Base-by-base conservation (phyloP, 805 yeast species). In the Maudiozyma saulgeensis region DNA sequence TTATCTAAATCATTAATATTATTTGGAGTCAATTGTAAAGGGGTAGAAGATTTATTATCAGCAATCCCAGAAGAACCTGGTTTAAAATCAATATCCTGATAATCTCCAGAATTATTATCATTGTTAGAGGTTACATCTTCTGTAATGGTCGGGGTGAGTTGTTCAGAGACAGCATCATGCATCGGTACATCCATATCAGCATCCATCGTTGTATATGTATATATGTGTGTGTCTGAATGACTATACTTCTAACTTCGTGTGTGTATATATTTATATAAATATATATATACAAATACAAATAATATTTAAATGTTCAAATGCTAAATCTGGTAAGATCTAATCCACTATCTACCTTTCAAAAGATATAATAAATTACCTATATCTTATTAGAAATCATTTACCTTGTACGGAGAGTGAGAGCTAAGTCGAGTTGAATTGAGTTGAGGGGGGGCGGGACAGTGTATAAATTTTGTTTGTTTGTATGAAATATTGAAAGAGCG, bases 101-200 rank as follows among this genome's bases (percentile, higher is more conserved):
- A 54, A 12, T 55, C 59, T 16, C 25, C 42, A n/a, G 48, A 58
- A 13, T 55, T 58, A 42, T 62, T 42, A 42, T 13, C 32, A 28
- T 28, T 28, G 16, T 59, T 52, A 16, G 52, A 64, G 25, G 23
- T 23, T 25, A 59, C 68, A 61, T 62, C 64, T 49, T 61, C 66
- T 46, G 64, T 60, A 51, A 67, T 54, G 51, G 66, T 56, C 56
- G 67, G 66, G 38, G 62, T 59, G 49, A 63, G 70, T 56, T 70
- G 74, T 37, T 54, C 56, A 35, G 51, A 72, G 72, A 56, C 70
- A 51, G 83, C 88, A 61, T 85, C 93, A 66, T 84, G 90, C 93
- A 85, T 85, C 56, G 85, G 89, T 51, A 84, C 84, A 65, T 85
- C 95, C 49, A 84, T 77, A 64, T 85, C 91, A 66, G 84, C 84